Evolutionary conservation across 495 filamentous ascomycete genomes (phyloP), one percentile per base, ranked within the genome.

Genomic region (Hypoxylon fuscum): DNA sequence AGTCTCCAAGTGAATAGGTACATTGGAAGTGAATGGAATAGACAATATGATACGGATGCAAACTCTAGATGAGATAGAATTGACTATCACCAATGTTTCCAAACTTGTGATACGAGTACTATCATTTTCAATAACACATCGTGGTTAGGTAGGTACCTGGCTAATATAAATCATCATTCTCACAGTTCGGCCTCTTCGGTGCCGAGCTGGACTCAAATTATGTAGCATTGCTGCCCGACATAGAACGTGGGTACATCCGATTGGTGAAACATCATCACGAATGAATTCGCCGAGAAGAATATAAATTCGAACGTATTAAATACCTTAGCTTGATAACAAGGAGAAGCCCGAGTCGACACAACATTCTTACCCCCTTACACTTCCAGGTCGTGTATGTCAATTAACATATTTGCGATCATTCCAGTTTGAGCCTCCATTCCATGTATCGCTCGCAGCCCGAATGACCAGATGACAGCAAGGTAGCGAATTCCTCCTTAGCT

Each of bases 401-500:
- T n/a, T 3, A 35, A 6, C 32, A 35, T 15, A 15, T 15, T 38
- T 38, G 32, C 32, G 11, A 15, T 25, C 34, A 29, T 40, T 23
- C 25, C 25, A 8, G 57, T 56, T 29, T 56, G 17, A 29, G 48
- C 34, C 17, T 68, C 74, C 76, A 79, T 64, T 79, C 73, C 11
- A 75, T 61, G 55, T 75, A 79, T 11, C 72, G 60, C 42, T 77
- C 69, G 12, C 51, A 66, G 0, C 66, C 62, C 6, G 64, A 55
- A 8, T 64, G n/a, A 11, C 25, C 15, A 11, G 49, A 41, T 0
- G 57, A 45, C 2, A 75, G 11, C 10, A 56, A n/a, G 2, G 21
- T 51, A 4, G 56, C 49, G 55, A 79, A 77, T 40, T 75, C 76
- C 18, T 74, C 66, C 44, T 72, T 55, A 18, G 64, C 72, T 8